Evolutionary conservation across 208 protist species (phyloP).

Genomic region (Leishmania gerbilli): DNA sequence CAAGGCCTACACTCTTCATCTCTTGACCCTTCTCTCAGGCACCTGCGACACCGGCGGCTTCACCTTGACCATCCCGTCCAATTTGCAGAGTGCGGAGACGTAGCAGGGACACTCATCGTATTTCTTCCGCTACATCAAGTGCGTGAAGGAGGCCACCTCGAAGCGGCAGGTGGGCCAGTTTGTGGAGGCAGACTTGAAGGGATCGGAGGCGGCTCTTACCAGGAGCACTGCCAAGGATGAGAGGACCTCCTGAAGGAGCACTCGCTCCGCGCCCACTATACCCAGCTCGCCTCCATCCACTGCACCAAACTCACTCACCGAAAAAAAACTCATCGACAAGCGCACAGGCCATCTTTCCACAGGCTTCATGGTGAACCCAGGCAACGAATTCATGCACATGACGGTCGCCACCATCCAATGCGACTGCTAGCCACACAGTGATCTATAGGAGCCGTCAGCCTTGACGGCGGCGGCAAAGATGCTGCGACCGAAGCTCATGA

Average conservation of each 20-base stretch:
- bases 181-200: constrained; percentile 60
- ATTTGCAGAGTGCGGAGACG: constrained; percentile 43
- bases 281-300: constrained; percentile 94
- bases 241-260: constrained; percentile 73
- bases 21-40: neutral
- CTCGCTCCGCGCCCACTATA: constrained; percentile 93
- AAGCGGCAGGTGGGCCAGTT: constrained; percentile 74
- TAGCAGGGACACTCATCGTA: constrained; percentile 50
- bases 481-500: constrained; percentile 88
- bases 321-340: constrained; percentile 55
- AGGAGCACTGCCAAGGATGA: constrained; percentile 33
- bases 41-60: neutral
- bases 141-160: constrained; percentile 68
- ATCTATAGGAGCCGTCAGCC: constrained; percentile 28
- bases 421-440: too few relatives aligned
- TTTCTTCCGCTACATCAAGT: constrained; percentile 76
- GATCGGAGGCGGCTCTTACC: constrained; percentile 46
- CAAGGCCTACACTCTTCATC: neutral
- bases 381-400: constrained; percentile 94
- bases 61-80: constrained; percentile 36
- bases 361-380: constrained; percentile 80
- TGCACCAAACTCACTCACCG: constrained; percentile 91
- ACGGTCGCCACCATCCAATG: constrained; percentile 46
- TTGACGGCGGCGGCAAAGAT: constrained; percentile 89
- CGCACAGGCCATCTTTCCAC: constrained; percentile 93